Base-by-base conservation (phyloP, 176 grass and related monocot species). In the Oropetium thomaeum region DNA sequence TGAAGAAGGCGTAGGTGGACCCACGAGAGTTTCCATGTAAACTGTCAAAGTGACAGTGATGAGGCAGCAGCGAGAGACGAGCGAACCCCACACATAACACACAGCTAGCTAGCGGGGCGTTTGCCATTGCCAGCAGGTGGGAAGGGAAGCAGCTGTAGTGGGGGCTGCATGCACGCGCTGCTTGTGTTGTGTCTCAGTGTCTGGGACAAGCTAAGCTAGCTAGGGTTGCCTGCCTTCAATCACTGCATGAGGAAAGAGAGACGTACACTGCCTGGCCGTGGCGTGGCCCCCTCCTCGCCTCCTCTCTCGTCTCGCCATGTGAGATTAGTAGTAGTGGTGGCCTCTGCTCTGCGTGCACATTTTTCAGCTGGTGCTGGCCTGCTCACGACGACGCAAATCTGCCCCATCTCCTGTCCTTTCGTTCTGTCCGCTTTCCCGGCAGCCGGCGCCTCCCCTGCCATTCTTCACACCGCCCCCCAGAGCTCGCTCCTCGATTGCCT, bases 341-440 rank as follows among this genome's bases (percentile, higher is more conserved):
- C 31, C 31, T 53, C 20, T 19, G 39, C 22, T 27, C 22, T 27
- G 22, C 55, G 31, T 33, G n/a, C 47, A 10, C 40, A 20, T 48
- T 11, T 48, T 11, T 51, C 67, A 22, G 28, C 17, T 7, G 39
- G 23, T 17, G 28, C 17, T 7, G 39, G 23, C 26, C 58, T 23
- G 58, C 27, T 15, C 25, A 41, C 43, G 67, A 41, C 43, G 67
- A 49, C 20, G 67, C 66, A 72, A 57, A 84, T 73, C 59, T 67
- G 17, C 51, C 51, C 16, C 30, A 54, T 53, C 67, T 34, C 27
- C 82, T 30, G 75, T 58, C 82, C 48, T 79, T 65, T 72, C 75
- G 35, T 58, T 78, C 39, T 66, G 68, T 66, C 38, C 22, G 65
- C 34, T 82, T 75, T 22, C 62, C 10, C 19, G 78, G 10, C 26